phyloP scores from a whole-genome alignment of 2,329 filamentous ascomycete genomes.

The Thielaviopsis musarum region DNA sequence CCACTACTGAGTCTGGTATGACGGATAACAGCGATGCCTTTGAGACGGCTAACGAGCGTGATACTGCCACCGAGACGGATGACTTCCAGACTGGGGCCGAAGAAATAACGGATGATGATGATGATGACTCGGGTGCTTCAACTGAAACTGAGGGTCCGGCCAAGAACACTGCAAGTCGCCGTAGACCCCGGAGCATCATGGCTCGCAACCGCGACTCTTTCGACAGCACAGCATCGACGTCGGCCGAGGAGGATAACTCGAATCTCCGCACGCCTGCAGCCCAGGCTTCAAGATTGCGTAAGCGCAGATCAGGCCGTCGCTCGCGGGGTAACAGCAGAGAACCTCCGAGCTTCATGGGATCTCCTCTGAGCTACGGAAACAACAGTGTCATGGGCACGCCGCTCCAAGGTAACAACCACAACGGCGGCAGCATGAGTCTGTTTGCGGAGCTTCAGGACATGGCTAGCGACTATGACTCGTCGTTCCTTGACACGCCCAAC shows the following conservation, averaged over 20 bases:
- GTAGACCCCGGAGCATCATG: slow-evolving; percentile 26
- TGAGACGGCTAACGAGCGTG: slow-evolving; percentile 51
- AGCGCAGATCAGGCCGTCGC: slow-evolving; percentile 45
- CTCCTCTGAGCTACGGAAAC: slow-evolving; percentile 38
- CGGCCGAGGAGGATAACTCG: slow-evolving; percentile 45
- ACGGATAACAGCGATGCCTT: slow-evolving; percentile 56
- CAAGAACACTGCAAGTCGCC: slow-evolving; percentile 24
- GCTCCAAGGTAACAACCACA: slow-evolving; percentile 23
- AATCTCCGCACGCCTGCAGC: slow-evolving; percentile 42
- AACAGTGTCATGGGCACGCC: slow-evolving; percentile 32
- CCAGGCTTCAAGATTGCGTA: slow-evolving; percentile 51
- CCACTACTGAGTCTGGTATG: slow-evolving; percentile 20
- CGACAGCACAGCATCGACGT: slow-evolving; percentile 79
- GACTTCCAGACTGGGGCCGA: slow-evolving; percentile 92
- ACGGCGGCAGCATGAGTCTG: slow-evolving; percentile 52
- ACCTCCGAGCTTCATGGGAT: slow-evolving; percentile 34
- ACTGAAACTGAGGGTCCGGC: slow-evolving; percentile 66
- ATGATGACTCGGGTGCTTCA: slow-evolving; percentile 51
- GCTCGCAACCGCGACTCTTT: slow-evolving; percentile 49
- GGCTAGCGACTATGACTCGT: slow-evolving; percentile 57
- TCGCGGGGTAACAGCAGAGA: slow-evolving; percentile 47
- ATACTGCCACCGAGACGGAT: slow-evolving; percentile 61
- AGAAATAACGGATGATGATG: slow-evolving; percentile 31
- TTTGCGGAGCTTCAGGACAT: slow-evolving; percentile 82
- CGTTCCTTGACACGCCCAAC: slow-evolving; percentile 39